Percentiles rank a stretch among this genome's conserved stretches.
phyloP scores from a whole-genome alignment of 345 rosid species.

The Zanthoxylum bungeanum region DNA sequence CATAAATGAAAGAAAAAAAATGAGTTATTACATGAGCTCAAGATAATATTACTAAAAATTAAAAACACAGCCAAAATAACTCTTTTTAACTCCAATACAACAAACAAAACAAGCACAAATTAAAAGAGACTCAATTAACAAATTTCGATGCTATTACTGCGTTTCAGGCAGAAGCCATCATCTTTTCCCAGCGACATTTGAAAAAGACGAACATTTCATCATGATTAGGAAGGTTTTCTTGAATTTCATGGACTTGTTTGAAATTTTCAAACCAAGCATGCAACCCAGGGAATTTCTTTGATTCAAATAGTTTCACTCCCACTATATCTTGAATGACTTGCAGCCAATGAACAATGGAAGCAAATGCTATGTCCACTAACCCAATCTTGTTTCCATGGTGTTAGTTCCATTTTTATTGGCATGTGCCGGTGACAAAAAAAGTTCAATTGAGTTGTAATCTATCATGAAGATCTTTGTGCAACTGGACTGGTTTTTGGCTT shows the following conservation, averaged over 20 bases:
- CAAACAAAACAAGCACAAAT: neutral
- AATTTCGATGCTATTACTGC: neutral
- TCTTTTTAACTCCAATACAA: neutral
- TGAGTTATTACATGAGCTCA: too few species aligned
- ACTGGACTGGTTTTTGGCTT: too few species aligned
- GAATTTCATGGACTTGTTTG: neutral
- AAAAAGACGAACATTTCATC: neutral
- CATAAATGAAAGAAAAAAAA: too few species aligned
- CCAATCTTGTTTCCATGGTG: neutral
- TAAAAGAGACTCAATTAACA: neutral
- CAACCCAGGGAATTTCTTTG: neutral
- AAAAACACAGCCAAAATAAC: neutral
- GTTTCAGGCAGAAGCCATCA: neutral
- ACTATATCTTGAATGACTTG: neutral
- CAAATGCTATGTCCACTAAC: constrained; percentile 4
- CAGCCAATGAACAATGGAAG: neutral
- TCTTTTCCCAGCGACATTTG: neutral
- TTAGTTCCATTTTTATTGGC: too few species aligned
- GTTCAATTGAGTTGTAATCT: too few species aligned
- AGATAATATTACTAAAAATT: too few species aligned
- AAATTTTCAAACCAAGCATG: neutral
- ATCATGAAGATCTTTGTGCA: too few species aligned
- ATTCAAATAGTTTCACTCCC: neutral
- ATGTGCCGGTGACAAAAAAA: too few species aligned
- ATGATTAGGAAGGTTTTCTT: neutral